phyloP scores from a whole-genome alignment of 116 monocot genomes.

The Zostera marina region DNA sequence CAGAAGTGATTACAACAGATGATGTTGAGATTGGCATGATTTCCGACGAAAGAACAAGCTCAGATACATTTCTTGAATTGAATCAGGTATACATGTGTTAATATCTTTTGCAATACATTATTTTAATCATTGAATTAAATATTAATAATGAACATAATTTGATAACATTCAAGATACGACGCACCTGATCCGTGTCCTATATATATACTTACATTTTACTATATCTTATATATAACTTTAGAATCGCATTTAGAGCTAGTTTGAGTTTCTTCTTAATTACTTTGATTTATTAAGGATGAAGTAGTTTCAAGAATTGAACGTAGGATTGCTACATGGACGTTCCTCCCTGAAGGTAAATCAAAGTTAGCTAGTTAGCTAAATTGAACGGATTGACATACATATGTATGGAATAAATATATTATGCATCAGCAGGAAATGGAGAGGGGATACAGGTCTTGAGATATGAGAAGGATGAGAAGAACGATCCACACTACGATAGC shows the following conservation, averaged over 20 bases:
- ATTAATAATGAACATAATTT: too few species aligned
- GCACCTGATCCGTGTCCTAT: too few species aligned
- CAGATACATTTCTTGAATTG: constrained; percentile 69
- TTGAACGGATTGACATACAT: too few species aligned
- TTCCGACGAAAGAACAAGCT: constrained; percentile 84
- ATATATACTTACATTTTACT: too few species aligned
- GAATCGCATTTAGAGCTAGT: too few species aligned
- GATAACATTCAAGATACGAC: too few species aligned
- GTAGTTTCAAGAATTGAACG: constrained; percentile 37
- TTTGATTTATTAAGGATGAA: constrained; percentile 30
- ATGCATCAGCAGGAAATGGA: constrained; percentile 33
- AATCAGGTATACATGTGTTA: constrained; percentile 62
- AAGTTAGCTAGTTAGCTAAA: too few species aligned
- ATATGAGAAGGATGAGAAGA: constrained; percentile 45
- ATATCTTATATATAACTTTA: too few species aligned
- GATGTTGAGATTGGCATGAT: constrained; percentile 60
- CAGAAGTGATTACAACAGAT: constrained; percentile 55
- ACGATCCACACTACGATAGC: constrained; percentile 50
- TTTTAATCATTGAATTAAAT: too few species aligned
- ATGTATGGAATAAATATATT: too few species aligned
- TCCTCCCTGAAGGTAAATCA: constrained; percentile 48
- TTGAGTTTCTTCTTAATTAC: neutral
- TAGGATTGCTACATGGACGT: constrained; percentile 49
- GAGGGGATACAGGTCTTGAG: constrained; percentile 45
- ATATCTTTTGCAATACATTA: too few species aligned